Evolutionary conservation across 2,329 filamentous ascomycete species (phyloP), one percentile per base, ranked within the genome.

Genomic region (Diaporthe caulivora): DNA sequence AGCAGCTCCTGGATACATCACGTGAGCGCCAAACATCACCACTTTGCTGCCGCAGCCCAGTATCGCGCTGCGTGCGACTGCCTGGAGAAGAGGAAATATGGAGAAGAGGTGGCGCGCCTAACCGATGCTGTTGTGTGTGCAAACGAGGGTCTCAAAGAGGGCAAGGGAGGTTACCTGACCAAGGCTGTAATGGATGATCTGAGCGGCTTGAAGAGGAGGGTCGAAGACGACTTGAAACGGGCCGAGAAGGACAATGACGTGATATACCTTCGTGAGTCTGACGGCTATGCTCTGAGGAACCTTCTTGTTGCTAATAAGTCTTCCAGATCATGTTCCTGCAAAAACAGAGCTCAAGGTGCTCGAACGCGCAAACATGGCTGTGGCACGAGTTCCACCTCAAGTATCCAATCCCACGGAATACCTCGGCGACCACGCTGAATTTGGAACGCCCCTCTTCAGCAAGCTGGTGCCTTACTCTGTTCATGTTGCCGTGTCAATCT

Each of bases 1-100:
- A 97, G 94, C 81, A 95, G 93, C 72, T 94, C 97, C 76, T 98
- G 96, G 97, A 98, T 99, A 78, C 96, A 98, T 82, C 96, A 98
- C 81, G 95, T 97, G 89, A 95, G 94, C 34, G 97, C 96, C 8
- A 99, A 98, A 82, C 95, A 98, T 80, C 94, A 98, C 80, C 97
- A 98, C 82, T 98, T 99, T 83, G 95, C 96, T 1, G 96, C 95
- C 0, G 97, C 97, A 0, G 97, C 97, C 0, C 97, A 99, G 81
- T 98, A 96, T 78, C 89, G 97, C 18, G 95, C 96, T 34, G 95
- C 97, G 0, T 92, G 95, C 76, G 95, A 98, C 79, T 97, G 94
- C 77, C 82, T 99, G 18, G 97, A 98, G 83, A 98, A 97, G 88
- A 88, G 93, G 65, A 97, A 93, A 80, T 99, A 98, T 77, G 97